A percentile compares a stretch with the other conserved stretches of the same genome.
Evolutionary conservation across 768 basidiomycete species (phyloP).

Genomic region (Tylopilus vinaceipallidus): DNA sequence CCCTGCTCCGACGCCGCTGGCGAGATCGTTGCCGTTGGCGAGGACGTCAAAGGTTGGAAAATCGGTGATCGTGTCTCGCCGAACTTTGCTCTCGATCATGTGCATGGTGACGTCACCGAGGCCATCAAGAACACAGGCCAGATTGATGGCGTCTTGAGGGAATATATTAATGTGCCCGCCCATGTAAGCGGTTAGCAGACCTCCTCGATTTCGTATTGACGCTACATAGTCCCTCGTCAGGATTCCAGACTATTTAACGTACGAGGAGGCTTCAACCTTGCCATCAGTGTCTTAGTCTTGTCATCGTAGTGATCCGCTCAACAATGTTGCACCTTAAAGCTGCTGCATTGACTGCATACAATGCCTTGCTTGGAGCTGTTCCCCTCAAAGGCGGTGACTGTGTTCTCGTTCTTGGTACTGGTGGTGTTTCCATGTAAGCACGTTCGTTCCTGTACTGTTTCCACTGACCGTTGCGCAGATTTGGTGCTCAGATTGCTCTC

Average conservation of each 20-base stretch:
- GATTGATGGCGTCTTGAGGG: slow-evolving; percentile 50
- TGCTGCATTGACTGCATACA: slow-evolving; percentile 65
- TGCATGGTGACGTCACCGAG: slow-evolving; percentile 42
- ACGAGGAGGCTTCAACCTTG: slow-evolving; percentile 63
- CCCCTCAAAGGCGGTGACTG: slow-evolving; percentile 58
- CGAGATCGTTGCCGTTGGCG: slow-evolving; percentile 48
- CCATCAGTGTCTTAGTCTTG: slow-evolving; percentile 39
- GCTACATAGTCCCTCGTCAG: slow-evolving; percentile 42
- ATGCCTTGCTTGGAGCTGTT: slow-evolving; percentile 47
- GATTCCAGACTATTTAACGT: slow-evolving; percentile 56
- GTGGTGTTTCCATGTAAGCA: slow-evolving; percentile 52
- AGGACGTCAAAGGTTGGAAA: slow-evolving; percentile 44
- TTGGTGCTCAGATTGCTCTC: slow-evolving; percentile 59
- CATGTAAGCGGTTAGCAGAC: slow-evolving; percentile 28
- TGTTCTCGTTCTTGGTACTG: slow-evolving; percentile 55
- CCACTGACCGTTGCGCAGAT: slow-evolving; percentile 34
- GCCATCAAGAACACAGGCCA: slow-evolving; percentile 38
- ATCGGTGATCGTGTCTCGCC: slow-evolving; percentile 56
- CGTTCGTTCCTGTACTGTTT: background rate
- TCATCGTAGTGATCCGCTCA: background rate
- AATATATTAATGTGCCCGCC: slow-evolving; percentile 52
- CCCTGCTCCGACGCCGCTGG: slow-evolving; percentile 54
- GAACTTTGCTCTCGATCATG: slow-evolving; percentile 49
- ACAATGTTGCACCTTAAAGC: slow-evolving; percentile 34
- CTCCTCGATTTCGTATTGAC: background rate